Evolutionary conservation across 805 yeast species (phyloP).

Genomic region (Wickerhamomyces hampshirensis): DNA sequence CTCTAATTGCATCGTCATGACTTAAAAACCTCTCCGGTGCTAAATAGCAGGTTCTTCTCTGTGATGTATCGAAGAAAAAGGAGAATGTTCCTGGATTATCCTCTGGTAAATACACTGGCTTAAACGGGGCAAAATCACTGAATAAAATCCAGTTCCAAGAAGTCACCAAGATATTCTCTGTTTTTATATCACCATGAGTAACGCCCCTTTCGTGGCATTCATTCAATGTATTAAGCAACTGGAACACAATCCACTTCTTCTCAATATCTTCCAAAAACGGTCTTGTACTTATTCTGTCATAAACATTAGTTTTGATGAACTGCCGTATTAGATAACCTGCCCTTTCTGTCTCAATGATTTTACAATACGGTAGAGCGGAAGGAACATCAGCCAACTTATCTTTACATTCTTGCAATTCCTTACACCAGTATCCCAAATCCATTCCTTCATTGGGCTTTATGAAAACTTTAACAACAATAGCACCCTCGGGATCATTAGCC

Average conservation of each 20-base stretch:
- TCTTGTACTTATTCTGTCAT: slow-evolving; percentile 80
- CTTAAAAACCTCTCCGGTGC: slow-evolving; percentile 85
- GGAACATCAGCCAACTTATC: slow-evolving; percentile 42
- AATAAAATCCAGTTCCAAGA: slow-evolving; percentile 85
- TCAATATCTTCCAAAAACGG: slow-evolving; percentile 84
- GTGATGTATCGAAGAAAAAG: slow-evolving; percentile 88
- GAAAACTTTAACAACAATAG: slow-evolving; percentile 72
- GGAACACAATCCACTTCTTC: slow-evolving; percentile 80
- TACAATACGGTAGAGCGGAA: slow-evolving; percentile 66
- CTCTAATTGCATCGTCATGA: slow-evolving; percentile 18
- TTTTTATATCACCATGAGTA: slow-evolving; percentile 86
- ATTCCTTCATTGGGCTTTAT: slow-evolving; percentile 58
- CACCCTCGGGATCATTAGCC: slow-evolving; percentile 70
- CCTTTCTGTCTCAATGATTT: slow-evolving; percentile 79
- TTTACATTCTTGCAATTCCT: slow-evolving; percentile 30
- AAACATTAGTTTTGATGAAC: slow-evolving; percentile 70
- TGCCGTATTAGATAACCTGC: slow-evolving; percentile 91
- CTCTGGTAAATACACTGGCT: slow-evolving; percentile 83
- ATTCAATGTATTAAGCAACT: slow-evolving; percentile 58
- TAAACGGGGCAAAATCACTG: slow-evolving; percentile 79
- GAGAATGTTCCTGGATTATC: slow-evolving; percentile 91
- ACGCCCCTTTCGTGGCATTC: slow-evolving; percentile 59
- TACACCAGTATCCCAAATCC: slow-evolving; percentile 19
- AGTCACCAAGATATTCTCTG: slow-evolving; percentile 83
- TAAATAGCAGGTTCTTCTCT: slow-evolving; percentile 78